Base-by-base conservation (phyloP, 2,329 filamentous ascomycete genomes). In the Diplodia sapinea region DNA sequence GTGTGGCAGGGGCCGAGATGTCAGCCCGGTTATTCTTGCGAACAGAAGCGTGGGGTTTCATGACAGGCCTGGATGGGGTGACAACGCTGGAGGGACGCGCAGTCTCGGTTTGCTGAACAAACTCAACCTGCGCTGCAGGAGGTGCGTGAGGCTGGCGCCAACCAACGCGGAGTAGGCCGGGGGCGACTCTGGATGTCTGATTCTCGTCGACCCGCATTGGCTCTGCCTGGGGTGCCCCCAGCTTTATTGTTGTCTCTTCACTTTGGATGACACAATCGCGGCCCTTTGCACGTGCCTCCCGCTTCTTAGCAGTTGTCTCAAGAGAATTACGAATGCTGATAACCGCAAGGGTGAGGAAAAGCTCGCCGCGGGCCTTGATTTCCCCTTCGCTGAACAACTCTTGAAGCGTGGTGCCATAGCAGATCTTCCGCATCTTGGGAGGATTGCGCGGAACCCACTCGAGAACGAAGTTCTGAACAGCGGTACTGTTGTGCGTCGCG, bases 371-470 rank as follows among this genome's bases (percentile, higher is more conserved):
- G 3, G 62, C 23, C 23, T 36, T 8, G 17, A 67, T 17, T 26
- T 67, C 65, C 26, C 33, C 23, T 13, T 29, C 20, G 15, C 23
- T 40, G 36, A 67, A 67, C 29, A 67, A 11, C 4, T 65, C 40
- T 26, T 17, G 33, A 20, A 67, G 47, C 4, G 36, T 26, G 20
- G 43, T 51, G 15, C 54, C 54, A 20, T 54, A 17, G 56, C 49
- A 52, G 6, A 67, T 43, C 49, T 47, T 23, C 9, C 29, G 23
- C 26, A 67, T 33, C 15, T 26, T 38, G 12, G 33, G 2, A 13
- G 62, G 69, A 61, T 77, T 69, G 43, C 57, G 31, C 13, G 43
- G 62, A 7, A 71, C 69, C 74, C 74, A 79, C 3, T 73, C 66
- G 3, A 50, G 23, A 2, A 73, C 74, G 65, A 72, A 78, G 11